Evolutionary conservation across 305 asterid species (phyloP).

Genomic region (Fraxinus nigra): DNA sequence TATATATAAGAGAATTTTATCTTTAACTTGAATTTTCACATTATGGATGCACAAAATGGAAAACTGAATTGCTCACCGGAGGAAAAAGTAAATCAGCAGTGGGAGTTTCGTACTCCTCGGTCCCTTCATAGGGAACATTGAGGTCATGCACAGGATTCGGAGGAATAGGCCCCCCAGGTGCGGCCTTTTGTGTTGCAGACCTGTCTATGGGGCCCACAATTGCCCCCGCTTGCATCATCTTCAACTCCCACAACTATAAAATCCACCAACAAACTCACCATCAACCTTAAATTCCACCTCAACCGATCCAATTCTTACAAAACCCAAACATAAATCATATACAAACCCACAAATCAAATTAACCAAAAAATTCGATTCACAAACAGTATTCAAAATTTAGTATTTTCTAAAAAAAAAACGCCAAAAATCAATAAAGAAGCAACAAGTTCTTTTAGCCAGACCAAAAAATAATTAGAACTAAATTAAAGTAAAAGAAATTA

Average conservation of each 20-base stretch:
- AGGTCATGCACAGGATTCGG: constrained; percentile 85
- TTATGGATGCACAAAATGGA: neutral
- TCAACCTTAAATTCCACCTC: constrained; percentile 21
- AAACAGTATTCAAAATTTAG: neutral
- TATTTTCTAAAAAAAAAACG: neutral
- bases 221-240: constrained; percentile 91
- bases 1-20: neutral
- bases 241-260: constrained; percentile 80
- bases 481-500: constrained; percentile 2
- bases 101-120: constrained; percentile 96
- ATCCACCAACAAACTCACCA: constrained; percentile 9
- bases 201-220: constrained; percentile 81
- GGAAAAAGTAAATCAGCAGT: constrained; percentile 93
- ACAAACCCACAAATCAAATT: constrained; percentile 1
- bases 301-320: constrained; percentile 30
- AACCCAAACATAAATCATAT: constrained; percentile 15
- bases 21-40: constrained; percentile 4
- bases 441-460: neutral
- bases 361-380: neutral
- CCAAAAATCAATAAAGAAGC: constrained; percentile 15
- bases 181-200: constrained; percentile 45
- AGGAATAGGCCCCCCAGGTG: constrained; percentile 53
- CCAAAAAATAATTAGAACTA: neutral
- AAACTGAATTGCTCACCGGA: constrained; percentile 56
- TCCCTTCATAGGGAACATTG: constrained; percentile 89